Base-by-base conservation (phyloP, 768 basidiomycete species). In the Sporobolomyces phaffii region DNA sequence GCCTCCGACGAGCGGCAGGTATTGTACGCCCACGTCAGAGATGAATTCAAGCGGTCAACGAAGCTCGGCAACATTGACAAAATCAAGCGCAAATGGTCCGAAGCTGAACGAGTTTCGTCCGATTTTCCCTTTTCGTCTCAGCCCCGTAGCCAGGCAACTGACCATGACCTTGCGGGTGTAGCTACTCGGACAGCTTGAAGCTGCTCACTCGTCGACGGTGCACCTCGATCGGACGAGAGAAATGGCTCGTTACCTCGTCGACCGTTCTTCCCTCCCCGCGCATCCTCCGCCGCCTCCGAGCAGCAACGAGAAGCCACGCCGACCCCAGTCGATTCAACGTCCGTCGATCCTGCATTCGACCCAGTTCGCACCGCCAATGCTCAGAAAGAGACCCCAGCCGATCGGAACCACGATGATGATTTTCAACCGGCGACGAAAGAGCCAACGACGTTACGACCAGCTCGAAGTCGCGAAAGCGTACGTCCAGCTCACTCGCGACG, bases 351-450 rank as follows among this genome's bases (percentile, higher is more conserved):
- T 90, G n/a, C 84, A 84, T 15, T 83, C 90, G 0, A 81, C 86
- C 0, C 57, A 83, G 11, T 84, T 78, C 77, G 84, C 90, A 75
- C 80, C 78, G 0, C 89, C 90, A 1, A 82, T 96, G 18, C 90
- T 90, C 0, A 84, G 89, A 0, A 79, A 96, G 72, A 84, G 82
- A 44, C 90, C 89, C 1, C 90, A 94, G 68, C 92, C 93, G 0
- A 72, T 78, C 7, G 80, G 82, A n/a, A 83, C 91, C 49, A 81
- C 83, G 2, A 82, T 83, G 76, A 89, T 91, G 80, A 88, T 93
- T 38, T 75, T 78, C 45, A 77, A 78, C 20, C 79, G 86, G 2
- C 78, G 81, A 20, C 67, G 74, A 13, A 78, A 78, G 6, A 78
- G 82, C 1, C 84, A 80, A 9, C 77, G 78, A 40, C 82, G 88